These are phyloP conservation scores for Pseudozyma pruni DNA, from an alignment of 1,284 basidiomycete genomes.

Conservation along the genomic window DNA sequence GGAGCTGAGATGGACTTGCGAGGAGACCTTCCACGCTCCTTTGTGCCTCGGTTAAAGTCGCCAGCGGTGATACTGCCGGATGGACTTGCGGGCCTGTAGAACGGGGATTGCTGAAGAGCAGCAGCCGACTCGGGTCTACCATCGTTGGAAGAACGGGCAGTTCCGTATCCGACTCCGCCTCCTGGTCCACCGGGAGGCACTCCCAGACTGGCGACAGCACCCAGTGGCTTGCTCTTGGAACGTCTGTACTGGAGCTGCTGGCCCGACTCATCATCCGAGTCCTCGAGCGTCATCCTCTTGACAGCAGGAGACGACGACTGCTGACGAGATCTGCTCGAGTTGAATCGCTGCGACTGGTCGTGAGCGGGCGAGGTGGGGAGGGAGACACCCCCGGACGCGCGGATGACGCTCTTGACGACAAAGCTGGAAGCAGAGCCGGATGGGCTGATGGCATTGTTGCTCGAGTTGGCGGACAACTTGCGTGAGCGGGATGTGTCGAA, in stretches of 20 bases:
- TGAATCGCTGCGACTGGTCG: constrained; percentile 12
- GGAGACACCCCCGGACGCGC: constrained; percentile 55
- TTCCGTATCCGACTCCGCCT: constrained; percentile 58
- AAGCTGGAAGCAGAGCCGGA: constrained; percentile 37
- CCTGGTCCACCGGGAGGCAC: constrained; percentile 62
- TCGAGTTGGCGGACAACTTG: constrained; percentile 30
- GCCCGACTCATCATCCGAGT: constrained; percentile 31
- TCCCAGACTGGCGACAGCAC: constrained; percentile 34
- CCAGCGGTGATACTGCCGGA: constrained; percentile 48
- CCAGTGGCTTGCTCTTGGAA: constrained; percentile 43
- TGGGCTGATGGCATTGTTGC: constrained; percentile 17
- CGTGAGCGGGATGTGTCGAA: constrained; percentile 27
- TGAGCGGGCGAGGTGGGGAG: constrained; percentile 24
- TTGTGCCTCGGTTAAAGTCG: constrained; percentile 36
- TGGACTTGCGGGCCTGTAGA: constrained; percentile 29
- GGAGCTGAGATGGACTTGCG: constrained; percentile 16
- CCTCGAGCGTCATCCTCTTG: constrained; percentile 37
- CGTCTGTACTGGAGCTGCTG: constrained; percentile 39
- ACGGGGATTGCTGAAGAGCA: constrained; percentile 11
- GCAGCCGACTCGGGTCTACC: constrained; percentile 47
- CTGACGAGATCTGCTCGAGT: constrained; percentile 2
- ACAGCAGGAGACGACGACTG: constrained; percentile 18
- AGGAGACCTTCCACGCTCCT: constrained; percentile 35
- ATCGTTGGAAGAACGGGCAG: constrained; percentile 52
- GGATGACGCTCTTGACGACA: constrained; percentile 56